Evolutionary conservation across 306 rosid species (phyloP).

Genomic region (Spatholobus suberectus): DNA sequence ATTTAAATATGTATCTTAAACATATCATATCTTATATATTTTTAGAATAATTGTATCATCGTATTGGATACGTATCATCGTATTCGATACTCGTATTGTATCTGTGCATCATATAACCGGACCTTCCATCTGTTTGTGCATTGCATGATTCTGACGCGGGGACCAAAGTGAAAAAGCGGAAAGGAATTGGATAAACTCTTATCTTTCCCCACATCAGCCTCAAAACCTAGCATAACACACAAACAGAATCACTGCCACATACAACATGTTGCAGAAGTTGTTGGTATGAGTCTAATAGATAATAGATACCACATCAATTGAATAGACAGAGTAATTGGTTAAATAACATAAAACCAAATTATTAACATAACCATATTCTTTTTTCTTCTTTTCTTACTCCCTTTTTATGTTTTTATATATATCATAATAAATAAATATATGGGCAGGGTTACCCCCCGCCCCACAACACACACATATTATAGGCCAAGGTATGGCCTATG

Average conservation of each 20-base stretch:
- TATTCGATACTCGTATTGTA: too few relatives aligned
- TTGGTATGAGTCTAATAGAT: not conserved
- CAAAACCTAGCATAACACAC: slow-evolving; percentile 18
- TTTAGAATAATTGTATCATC: too few relatives aligned
- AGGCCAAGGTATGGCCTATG: not conserved
- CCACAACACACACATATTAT: not conserved
- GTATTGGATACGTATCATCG: too few relatives aligned
- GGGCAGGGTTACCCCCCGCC: not conserved
- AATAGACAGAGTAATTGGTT: not conserved
- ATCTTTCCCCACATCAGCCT: slow-evolving; percentile 64
- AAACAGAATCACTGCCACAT: slow-evolving; percentile 18
- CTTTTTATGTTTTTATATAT: not conserved
- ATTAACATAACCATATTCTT: slow-evolving; percentile 11
- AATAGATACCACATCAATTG: not conserved
- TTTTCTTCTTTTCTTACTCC: not conserved
- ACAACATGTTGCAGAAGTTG: slow-evolving; percentile 4
- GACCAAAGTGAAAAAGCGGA: slow-evolving; percentile 54
- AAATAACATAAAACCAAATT: not conserved
- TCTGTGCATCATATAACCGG: too few relatives aligned
- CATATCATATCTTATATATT: too few relatives aligned
- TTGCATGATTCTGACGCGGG: slow-evolving; percentile 63
- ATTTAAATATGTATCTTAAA: too few relatives aligned
- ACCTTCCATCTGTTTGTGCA: too few relatives aligned
- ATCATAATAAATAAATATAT: not conserved
- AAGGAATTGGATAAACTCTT: slow-evolving; percentile 63